Percentiles rank a stretch among this genome's conserved stretches.
phyloP scores from a whole-genome alignment of 2,329 filamentous ascomycete species.

The Hymenoscyphus albidus region DNA sequence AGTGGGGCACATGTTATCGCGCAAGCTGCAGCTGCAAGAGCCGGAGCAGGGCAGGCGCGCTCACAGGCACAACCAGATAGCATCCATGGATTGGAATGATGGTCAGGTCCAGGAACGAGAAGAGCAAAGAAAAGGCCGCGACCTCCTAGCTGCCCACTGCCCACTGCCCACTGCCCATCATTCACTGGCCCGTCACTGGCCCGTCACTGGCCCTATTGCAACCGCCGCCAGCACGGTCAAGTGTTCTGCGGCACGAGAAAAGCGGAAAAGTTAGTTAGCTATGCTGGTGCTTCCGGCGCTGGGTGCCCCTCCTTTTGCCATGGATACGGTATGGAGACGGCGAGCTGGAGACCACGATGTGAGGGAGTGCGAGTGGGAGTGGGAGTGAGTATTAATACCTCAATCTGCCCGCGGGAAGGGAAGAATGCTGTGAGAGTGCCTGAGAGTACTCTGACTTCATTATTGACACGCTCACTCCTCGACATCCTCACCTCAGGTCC shows the following conservation, averaged over 20 bases:
- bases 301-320: constrained; percentile 3
- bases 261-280: too few relatives aligned
- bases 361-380: too few relatives aligned
- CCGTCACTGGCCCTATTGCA: background rate
- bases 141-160: too few relatives aligned
- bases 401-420: background rate
- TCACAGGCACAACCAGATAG: background rate
- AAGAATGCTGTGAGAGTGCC: background rate
- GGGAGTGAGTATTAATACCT: constrained; percentile 1
- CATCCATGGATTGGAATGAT: background rate
- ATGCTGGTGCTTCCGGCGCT: background rate
- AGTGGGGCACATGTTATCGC: constrained; percentile 1
- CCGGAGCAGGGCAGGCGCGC: too few relatives aligned
- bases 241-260: constrained; percentile 4
- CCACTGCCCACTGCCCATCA: too few relatives aligned
- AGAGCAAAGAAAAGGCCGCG: background rate
- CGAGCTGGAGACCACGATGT: background rate
- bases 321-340: background rate
- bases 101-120: constrained; percentile 5
- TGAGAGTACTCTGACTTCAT: background rate
- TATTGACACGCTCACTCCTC: background rate
- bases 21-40: background rate
- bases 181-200: too few relatives aligned
- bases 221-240: background rate
- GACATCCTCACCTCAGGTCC: background rate